Percentiles rank a stretch among this genome's conserved stretches.
Evolutionary conservation across 495 filamentous ascomycete species (phyloP).

Genomic region (Oleoguttula mirabilis): DNA sequence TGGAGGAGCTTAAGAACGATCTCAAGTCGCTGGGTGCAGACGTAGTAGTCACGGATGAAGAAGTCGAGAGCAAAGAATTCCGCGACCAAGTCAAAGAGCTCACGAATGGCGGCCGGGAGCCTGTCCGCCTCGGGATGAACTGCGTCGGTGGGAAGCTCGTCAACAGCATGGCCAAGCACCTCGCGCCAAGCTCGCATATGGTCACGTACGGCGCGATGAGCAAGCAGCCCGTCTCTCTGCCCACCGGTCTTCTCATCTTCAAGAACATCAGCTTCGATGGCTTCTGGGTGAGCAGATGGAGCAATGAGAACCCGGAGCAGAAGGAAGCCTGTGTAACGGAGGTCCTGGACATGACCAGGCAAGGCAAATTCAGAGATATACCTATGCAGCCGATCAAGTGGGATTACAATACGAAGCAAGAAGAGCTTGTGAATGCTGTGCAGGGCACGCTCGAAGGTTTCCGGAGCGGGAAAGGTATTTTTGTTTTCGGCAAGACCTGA

Average conservation of each 20-base stretch:
- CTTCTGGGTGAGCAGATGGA: constrained; percentile 92
- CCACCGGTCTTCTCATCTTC: constrained; percentile 76
- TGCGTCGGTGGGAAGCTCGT: constrained; percentile 89
- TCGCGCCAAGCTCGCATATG: constrained; percentile 53
- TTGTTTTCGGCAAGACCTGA: constrained; percentile 56
- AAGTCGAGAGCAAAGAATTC: constrained; percentile 55
- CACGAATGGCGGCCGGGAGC: constrained; percentile 56
- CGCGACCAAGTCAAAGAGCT: constrained; percentile 49
- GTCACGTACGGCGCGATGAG: constrained; percentile 96
- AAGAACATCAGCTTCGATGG: constrained; percentile 76
- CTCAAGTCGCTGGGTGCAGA: constrained; percentile 61
- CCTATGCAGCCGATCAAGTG: constrained; percentile 69
- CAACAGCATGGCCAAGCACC: constrained; percentile 53
- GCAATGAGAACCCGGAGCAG: constrained; percentile 56
- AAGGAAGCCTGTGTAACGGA: constrained; percentile 71
- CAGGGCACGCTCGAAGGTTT: constrained; percentile 68
- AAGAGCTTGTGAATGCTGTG: constrained; percentile 45
- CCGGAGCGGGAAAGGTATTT: constrained; percentile 75
- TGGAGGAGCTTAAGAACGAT: constrained; percentile 56
- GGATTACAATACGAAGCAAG: constrained; percentile 63
- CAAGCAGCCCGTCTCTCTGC: constrained; percentile 65
- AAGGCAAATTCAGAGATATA: constrained; percentile 68
- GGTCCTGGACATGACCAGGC: constrained; percentile 59
- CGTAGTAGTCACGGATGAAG: constrained; percentile 69
- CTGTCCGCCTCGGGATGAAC: constrained; percentile 68